Evolutionary conservation across 164 flowering plant species (phyloP).

Genomic region (Liquidambar formosana): DNA sequence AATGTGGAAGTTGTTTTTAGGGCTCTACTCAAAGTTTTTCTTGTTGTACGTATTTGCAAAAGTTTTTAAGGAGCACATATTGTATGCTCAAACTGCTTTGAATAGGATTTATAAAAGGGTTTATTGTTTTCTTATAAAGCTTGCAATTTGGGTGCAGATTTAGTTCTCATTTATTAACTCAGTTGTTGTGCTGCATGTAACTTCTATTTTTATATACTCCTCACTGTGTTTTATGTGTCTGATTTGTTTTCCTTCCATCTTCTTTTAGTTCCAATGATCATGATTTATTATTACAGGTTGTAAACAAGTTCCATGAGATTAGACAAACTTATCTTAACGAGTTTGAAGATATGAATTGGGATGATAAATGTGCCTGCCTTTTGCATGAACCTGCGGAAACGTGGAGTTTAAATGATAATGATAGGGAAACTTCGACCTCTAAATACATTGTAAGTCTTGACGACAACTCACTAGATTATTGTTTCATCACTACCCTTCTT

Average conservation of each 20-base stretch:
- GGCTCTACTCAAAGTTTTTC: no score
- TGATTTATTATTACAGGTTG: constrained; percentile 46
- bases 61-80: no score
- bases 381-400: constrained; percentile 60
- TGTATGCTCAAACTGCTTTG: no score
- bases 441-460: constrained; percentile 67
- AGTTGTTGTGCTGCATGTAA: no score
- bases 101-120: no score
- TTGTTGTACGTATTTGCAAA: no score
- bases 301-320: constrained; percentile 74
- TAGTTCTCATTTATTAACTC: no score
- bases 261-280: neutral
- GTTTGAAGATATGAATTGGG: constrained; percentile 45
- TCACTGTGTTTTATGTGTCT: neutral
- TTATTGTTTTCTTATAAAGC: no score
- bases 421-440: constrained; percentile 56
- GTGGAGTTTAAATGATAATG: constrained; percentile 64
- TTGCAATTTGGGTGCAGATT: no score
- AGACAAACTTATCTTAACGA: constrained; percentile 39
- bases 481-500: neutral
- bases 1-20: no score
- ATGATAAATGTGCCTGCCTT: constrained; percentile 62
- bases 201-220: no score
- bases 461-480: neutral
- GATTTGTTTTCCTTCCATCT: neutral